Evolutionary conservation across 2,329 filamentous ascomycete species (phyloP), one percentile per base, ranked within the genome.

Genomic region (Truncatella angustata): DNA sequence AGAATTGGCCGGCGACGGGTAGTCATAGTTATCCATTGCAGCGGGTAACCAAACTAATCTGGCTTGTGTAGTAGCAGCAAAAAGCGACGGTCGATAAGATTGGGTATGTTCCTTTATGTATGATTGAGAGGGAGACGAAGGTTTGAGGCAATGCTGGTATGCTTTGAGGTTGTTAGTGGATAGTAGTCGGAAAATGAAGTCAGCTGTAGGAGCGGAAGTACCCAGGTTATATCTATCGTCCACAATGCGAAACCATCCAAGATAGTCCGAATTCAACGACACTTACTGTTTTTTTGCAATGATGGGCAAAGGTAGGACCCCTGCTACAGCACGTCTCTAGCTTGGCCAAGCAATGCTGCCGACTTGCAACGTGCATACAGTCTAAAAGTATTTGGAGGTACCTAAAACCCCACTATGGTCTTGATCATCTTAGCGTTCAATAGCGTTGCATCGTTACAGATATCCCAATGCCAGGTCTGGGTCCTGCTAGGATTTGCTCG

Each of bases 1-100:
- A 4, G 66, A 63, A 42, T 61, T 62, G 16, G 63, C 59, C 12
- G 70, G 66, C 23, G 70, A 70, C n/a, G 67, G 60, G 10, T 69
- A 53, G 53, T 60, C 64, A 53, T 66, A 56, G 23, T 64, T 61
- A 34, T 66, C 67, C 70, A 72, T 72, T 43, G 50, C 42, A 48
- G n/a, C 12, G 14, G 11, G 21, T 5, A 11, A n/a, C 21, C 16
- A 24, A 11, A n/a, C 7, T 6, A 16, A 28, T 26, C 12, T n/a
- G 24, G 24, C 10, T n/a, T 4, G n/a, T 12, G 23, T 24, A 16
- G n/a, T 26, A 18, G 23, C 16, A 44, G 28, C 28, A 32, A 32
- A 32, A 32, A 32, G 28, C n/a, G n/a, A n/a, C n/a, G n/a, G n/a
- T n/a, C n/a, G n/a, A n/a, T n/a, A n/a, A n/a, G n/a, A n/a, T n/a